Conservation (phyloP, 164 flowering plant species). For the Vitis amurensis region DNA sequence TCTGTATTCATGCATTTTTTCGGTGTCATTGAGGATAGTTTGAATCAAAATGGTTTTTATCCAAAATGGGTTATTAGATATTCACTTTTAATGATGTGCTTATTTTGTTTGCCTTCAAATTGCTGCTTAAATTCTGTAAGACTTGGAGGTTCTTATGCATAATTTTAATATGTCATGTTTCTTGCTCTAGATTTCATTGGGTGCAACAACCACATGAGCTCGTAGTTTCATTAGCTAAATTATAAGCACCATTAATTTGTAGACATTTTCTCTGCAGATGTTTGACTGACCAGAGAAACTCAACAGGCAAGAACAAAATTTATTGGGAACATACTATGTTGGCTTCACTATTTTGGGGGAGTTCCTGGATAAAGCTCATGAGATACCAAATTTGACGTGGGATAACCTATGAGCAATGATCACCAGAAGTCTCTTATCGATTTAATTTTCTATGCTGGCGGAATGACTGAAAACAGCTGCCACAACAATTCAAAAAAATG, state of each 20-base stretch:
- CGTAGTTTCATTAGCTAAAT: not conserved
- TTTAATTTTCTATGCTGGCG: not conserved
- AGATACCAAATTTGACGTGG: not conserved
- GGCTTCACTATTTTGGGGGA: conserved; percentile 13
- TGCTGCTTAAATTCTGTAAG: not conserved
- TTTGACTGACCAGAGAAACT: conserved; percentile 29
- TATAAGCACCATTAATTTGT: conserved; percentile 7
- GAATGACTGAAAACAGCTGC: not conserved
- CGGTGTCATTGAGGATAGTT: too few relatives aligned
- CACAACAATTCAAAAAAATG: not conserved
- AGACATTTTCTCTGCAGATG: conserved; percentile 33
- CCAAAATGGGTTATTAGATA: too few relatives aligned
- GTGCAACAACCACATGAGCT: not conserved
- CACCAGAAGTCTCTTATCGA: not conserved
- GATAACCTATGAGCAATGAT: not conserved
- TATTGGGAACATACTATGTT: conserved; percentile 1
- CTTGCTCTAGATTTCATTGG: not conserved
- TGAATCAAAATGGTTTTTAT: too few relatives aligned
- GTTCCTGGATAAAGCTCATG: conserved; percentile 5
- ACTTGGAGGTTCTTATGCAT: not conserved
- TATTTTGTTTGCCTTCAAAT: too few relatives aligned
- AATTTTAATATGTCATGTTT: not conserved
- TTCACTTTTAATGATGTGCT: too few relatives aligned
- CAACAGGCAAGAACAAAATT: conserved; percentile 10
- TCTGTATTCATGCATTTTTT: too few relatives aligned